phyloP scores from a whole-genome alignment of 2,329 filamentous ascomycete species.

The Fusarium robinianum region DNA sequence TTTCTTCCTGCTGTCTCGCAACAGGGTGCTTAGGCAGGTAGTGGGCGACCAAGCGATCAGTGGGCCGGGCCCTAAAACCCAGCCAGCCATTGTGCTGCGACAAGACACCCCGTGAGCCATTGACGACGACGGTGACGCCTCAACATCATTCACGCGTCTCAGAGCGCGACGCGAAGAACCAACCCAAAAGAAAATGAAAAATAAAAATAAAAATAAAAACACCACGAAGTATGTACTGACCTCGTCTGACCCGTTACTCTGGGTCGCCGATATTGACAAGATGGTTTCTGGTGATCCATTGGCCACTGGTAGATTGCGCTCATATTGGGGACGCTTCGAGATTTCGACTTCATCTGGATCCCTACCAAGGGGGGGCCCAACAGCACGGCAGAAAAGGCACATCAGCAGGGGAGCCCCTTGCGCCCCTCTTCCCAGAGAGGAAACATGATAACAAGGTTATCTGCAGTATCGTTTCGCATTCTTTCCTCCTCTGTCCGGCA shows the following conservation, averaged over 20 bases:
- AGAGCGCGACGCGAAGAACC: conserved; percentile 17
- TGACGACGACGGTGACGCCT: conserved; percentile 15
- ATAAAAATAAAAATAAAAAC: no score
- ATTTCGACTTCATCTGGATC: conserved; percentile 10
- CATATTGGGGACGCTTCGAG: conserved; percentile 30
- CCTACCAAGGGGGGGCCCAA: conserved; percentile 23
- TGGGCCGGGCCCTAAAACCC: no score
- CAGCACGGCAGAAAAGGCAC: conserved; percentile 14
- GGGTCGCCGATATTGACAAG: conserved; percentile 18
- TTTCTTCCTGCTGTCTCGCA: conserved; percentile 7
- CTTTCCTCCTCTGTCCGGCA: conserved; percentile 23
- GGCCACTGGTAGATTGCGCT: conserved; percentile 30
- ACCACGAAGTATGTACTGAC: no score
- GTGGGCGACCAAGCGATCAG: conserved; percentile 30
- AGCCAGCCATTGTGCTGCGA: conserved; percentile 13
- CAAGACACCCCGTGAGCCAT: conserved; percentile 13
- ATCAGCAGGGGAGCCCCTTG: conserved; percentile 10
- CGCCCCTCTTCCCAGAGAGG: conserved; percentile 14
- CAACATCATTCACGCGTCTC: conserved; percentile 20
- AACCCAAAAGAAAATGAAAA: conserved; percentile 15
- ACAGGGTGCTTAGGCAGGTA: no score
- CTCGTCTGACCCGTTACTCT: conserved; percentile 12
- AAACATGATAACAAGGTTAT: conserved; percentile 20
- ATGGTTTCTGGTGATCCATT: conserved; percentile 22
- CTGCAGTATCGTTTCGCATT: conserved; percentile 12